Evolutionary conservation across 345 rosid species (phyloP).

Genomic region (Dovyalis caffra): DNA sequence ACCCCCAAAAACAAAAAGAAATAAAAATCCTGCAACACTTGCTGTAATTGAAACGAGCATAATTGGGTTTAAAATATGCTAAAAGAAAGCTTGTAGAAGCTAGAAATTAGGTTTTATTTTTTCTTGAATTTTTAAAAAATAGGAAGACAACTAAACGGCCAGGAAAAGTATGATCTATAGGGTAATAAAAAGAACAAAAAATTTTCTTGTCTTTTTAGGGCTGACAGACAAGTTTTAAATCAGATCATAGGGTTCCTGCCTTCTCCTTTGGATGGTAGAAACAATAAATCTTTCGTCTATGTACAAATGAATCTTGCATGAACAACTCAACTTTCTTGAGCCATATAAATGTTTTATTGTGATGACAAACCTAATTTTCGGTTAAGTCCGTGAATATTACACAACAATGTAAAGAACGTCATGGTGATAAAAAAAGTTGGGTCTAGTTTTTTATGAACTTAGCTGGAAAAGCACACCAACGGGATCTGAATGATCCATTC

Average conservation of each 20-base stretch:
- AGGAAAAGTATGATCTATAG: constrained; percentile 18
- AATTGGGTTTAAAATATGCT: background rate
- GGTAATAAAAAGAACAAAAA: constrained; percentile 1
- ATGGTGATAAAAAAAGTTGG: background rate
- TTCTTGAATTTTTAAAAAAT: background rate
- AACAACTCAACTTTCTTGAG: background rate
- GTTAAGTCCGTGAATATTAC: background rate
- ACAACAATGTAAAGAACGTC: background rate
- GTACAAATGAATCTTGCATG: constrained; percentile 9
- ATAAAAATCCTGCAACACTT: background rate
- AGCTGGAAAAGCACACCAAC: constrained; percentile 17
- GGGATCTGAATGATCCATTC: constrained; percentile 15
- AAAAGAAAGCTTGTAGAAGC: background rate
- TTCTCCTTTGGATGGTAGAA: constrained; percentile 9
- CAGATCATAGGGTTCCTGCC: constrained; percentile 16
- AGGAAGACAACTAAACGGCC: constrained; percentile 15
- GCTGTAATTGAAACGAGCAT: background rate
- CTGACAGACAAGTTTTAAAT: constrained; percentile 10
- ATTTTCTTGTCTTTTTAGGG: constrained; percentile 30
- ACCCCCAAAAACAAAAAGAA: background rate
- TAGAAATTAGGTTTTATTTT: constrained; percentile 23
- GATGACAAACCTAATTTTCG: background rate
- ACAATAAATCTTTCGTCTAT: background rate
- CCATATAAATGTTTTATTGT: background rate
- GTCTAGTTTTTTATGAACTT: background rate